phyloP scores from a whole-genome alignment of 169 alveolate genomes.

The Cryptosporidium meleagridis region DNA sequence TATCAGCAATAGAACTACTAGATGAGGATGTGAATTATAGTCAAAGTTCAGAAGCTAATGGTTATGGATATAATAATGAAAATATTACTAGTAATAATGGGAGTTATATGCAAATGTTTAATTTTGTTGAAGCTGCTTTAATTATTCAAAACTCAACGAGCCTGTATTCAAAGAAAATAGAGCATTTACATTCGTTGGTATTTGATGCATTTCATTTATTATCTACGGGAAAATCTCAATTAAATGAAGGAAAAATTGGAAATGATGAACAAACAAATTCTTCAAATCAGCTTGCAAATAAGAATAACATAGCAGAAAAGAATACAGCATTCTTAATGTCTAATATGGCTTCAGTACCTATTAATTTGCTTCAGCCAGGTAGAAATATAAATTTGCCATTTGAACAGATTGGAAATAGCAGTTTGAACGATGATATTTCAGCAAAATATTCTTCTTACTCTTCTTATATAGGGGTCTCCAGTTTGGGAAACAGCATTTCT shows the following conservation, averaged over 20 bases:
- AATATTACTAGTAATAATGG: neutral
- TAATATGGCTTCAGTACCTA: slow-evolving; percentile 40
- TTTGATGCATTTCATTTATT: slow-evolving; percentile 50
- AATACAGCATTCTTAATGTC: slow-evolving; percentile 43
- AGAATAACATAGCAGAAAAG: neutral
- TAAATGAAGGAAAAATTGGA: neutral
- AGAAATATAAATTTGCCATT: slow-evolving; percentile 17
- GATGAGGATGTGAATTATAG: slow-evolving; percentile 59
- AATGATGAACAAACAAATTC: neutral
- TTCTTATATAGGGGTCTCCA: slow-evolving; percentile 51
- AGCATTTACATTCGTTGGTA: slow-evolving; percentile 57
- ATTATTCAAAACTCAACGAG: slow-evolving; percentile 69
- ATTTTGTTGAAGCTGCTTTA: slow-evolving; percentile 70
- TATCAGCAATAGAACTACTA: slow-evolving; percentile 57
- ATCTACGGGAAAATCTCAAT: slow-evolving; percentile 44
- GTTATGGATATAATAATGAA: neutral
- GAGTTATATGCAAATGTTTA: slow-evolving; percentile 38
- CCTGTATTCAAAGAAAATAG: slow-evolving; percentile 60
- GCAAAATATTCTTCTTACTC: slow-evolving; percentile 22
- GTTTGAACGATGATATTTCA: neutral
- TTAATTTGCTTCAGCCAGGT: slow-evolving; percentile 58
- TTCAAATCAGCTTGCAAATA: slow-evolving; percentile 6
- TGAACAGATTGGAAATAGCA: neutral
- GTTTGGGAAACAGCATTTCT: slow-evolving; percentile 34
- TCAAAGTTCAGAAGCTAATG: slow-evolving; percentile 35